phyloP scores from a whole-genome alignment of 2,329 filamentous ascomycete genomes.

The Akanthomyces dipterigenus region DNA sequence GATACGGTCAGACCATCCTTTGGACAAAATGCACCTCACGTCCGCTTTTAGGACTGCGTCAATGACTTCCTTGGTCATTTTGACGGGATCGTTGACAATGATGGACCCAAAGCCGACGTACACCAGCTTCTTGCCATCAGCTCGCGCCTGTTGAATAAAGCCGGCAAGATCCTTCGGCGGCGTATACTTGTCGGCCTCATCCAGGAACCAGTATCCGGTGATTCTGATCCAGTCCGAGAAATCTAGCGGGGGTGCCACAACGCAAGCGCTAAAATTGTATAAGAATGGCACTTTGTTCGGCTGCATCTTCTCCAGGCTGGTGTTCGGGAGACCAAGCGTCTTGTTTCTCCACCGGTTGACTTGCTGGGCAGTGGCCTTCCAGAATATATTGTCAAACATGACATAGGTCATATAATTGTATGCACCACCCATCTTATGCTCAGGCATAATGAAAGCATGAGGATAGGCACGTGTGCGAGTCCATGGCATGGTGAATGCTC shows the following conservation, averaged over 20 bases:
- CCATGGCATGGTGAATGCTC: slow-evolving; percentile 98
- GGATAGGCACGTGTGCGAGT: slow-evolving; percentile 92
- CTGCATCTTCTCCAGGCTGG: slow-evolving; percentile 83
- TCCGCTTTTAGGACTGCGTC: slow-evolving; percentile 87
- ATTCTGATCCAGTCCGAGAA: slow-evolving; percentile 97
- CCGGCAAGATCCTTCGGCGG: slow-evolving; percentile 68
- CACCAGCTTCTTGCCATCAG: slow-evolving; percentile 82
- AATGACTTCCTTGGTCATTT: slow-evolving; percentile 87
- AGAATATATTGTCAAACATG: slow-evolving; percentile 95
- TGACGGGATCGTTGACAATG: slow-evolving; percentile 80
- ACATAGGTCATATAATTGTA: slow-evolving; percentile 96
- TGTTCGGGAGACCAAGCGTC: slow-evolving; percentile 69
- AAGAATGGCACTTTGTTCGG: slow-evolving; percentile 96
- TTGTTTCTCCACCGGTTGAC: slow-evolving; percentile 89
- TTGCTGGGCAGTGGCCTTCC: slow-evolving; percentile 86
- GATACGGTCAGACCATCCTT: slow-evolving; percentile 88
- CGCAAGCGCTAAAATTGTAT: slow-evolving; percentile 92
- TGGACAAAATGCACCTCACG: slow-evolving; percentile 88
- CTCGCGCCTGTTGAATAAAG: slow-evolving; percentile 78
- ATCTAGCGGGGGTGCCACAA: slow-evolving; percentile 90
- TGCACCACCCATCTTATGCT: slow-evolving; percentile 87
- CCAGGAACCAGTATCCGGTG: slow-evolving; percentile 96
- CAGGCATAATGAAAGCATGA: slow-evolving; percentile 89
- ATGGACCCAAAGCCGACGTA: slow-evolving; percentile 98
- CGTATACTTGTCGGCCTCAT: slow-evolving; percentile 64